A percentile compares a stretch with the other conserved stretches of the same genome.
These are phyloP conservation scores for Melampsora abietis-canadensis DNA, from an alignment of 1,284 basidiomycete genomes.

Conservation along the genomic window DNA sequence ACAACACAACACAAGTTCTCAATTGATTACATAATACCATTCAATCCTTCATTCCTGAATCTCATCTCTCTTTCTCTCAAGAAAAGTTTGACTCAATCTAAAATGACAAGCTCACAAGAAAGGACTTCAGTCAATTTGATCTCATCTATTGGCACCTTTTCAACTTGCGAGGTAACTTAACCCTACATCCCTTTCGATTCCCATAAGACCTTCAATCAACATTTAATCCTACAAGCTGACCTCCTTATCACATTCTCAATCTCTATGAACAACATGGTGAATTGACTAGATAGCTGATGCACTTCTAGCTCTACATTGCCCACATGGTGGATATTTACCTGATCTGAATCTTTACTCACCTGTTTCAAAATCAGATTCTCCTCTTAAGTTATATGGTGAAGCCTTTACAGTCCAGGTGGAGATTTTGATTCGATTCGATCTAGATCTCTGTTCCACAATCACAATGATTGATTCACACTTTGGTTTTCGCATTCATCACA, in stretches of 20 bases:
- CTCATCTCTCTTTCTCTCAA: no score
- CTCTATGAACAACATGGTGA: neutral
- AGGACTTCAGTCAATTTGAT: conserved; percentile 1
- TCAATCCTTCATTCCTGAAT: no score
- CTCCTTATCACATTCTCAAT: neutral
- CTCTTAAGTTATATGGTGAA: conserved; percentile 63
- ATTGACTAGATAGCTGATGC: conserved; percentile 74
- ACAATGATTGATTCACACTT: neutral
- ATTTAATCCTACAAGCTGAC: no score
- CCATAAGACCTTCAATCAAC: neutral
- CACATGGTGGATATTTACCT: conserved; percentile 75
- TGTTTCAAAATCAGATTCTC: conserved; percentile 48
- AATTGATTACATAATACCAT: no score
- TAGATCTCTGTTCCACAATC: neutral
- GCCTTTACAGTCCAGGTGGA: conserved; percentile 77
- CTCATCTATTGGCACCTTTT: conserved; percentile 11
- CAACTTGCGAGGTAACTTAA: conserved; percentile 26
- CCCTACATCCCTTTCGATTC: neutral
- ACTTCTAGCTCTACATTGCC: conserved; percentile 73
- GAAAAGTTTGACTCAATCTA: no score
- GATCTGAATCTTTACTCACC: conserved; percentile 67
- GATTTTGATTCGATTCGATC: neutral
- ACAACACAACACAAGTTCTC: no score
- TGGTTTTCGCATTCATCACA: neutral
- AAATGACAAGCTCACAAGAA: neutral